These are phyloP conservation scores for Nitzschia inconspicua DNA, from an alignment of 108 stramenopile species.

Conservation along the genomic window DNA sequence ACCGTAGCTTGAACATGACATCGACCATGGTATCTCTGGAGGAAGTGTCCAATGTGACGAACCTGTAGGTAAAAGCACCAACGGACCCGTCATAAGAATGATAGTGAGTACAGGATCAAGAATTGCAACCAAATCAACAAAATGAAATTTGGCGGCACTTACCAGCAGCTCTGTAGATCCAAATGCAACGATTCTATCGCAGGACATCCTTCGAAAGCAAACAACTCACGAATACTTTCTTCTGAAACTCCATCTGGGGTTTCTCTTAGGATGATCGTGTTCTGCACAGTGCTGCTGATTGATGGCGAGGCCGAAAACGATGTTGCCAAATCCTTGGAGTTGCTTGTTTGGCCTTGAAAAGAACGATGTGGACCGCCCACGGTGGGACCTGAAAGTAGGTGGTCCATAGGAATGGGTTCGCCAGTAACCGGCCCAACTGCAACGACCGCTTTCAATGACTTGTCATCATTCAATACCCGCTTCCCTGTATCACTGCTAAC, in stretches of 20 bases:
- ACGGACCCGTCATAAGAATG: neutral
- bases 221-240: conserved; percentile 34
- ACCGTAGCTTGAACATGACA: conserved; percentile 39
- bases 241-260: conserved; percentile 33
- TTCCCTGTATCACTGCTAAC: conserved; percentile 34
- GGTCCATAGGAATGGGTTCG: conserved; percentile 24
- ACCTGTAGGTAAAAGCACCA: conserved; percentile 29
- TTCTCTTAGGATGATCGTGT: conserved; percentile 50
- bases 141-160: conserved; percentile 5
- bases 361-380: too few relatives aligned
- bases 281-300: conserved; percentile 12
- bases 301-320: neutral
- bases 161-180: conserved; percentile 57
- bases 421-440: conserved; percentile 33
- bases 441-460: neutral
- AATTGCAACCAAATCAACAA: neutral
- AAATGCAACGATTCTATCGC: conserved; percentile 23
- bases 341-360: too few relatives aligned
- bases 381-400: conserved; percentile 3
- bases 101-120: neutral
- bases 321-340: too few relatives aligned
- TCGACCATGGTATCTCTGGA: conserved; percentile 45
- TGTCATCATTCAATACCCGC: conserved; percentile 9
- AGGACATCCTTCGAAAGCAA: conserved; percentile 35
- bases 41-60: conserved; percentile 40